Conservation (phyloP, 768 basidiomycete species). For the Lactarius quietus region DNA sequence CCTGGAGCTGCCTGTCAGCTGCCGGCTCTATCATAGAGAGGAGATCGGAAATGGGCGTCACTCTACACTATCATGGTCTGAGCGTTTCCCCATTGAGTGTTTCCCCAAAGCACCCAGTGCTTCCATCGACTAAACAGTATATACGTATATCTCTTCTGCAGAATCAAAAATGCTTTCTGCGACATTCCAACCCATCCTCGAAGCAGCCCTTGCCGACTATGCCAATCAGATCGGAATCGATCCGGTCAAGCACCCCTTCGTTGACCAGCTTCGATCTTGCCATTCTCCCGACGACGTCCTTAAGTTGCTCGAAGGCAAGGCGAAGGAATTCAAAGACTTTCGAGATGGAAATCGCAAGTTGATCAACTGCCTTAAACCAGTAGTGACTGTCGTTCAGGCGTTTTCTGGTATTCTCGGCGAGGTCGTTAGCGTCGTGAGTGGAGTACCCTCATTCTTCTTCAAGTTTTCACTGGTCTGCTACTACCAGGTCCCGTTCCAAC, state of each 20-base stretch:
- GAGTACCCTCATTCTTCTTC: neutral
- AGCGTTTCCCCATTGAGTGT: too few relatives aligned
- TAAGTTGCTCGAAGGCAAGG: neutral
- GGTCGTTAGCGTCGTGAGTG: neutral
- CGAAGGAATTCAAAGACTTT: neutral
- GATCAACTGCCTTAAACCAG: neutral
- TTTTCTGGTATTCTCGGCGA: neutral
- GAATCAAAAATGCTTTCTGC: neutral
- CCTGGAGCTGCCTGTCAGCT: too few relatives aligned
- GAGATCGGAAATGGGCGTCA: too few relatives aligned
- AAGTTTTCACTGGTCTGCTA: neutral
- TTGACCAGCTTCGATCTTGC: neutral
- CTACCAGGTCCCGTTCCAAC: neutral
- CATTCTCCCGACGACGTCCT: neutral
- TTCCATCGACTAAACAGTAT: too few relatives aligned
- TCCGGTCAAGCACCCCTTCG: neutral
- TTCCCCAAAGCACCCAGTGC: too few relatives aligned
- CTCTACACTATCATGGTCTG: too few relatives aligned
- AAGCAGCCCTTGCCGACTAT: neutral
- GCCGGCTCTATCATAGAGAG: too few relatives aligned
- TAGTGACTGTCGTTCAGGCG: neutral
- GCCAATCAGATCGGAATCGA: neutral
- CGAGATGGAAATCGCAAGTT: neutral
- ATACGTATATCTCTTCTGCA: neutral
- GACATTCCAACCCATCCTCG: neutral